Evolutionary conservation across 116 monocot genomes (phyloP).

Genomic region (Papilionanthe hybrid): DNA sequence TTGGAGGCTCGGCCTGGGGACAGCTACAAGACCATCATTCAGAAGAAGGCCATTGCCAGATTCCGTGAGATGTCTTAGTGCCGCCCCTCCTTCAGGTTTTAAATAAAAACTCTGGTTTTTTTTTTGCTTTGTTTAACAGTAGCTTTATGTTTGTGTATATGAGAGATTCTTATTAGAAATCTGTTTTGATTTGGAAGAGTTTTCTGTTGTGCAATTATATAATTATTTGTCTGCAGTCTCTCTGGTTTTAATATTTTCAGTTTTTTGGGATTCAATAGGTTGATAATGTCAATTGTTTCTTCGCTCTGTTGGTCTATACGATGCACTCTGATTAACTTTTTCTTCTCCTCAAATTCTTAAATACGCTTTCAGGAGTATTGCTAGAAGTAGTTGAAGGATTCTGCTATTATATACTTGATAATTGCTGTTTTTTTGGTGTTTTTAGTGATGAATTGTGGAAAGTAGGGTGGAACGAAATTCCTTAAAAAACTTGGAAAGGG

Average conservation of each 20-base stretch:
- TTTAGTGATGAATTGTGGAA: too few relatives aligned
- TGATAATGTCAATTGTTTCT: too few relatives aligned
- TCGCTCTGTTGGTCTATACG: too few relatives aligned
- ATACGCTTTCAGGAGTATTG: too few relatives aligned
- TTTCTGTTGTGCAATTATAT: background rate
- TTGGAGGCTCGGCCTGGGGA: slow-evolving; percentile 90
- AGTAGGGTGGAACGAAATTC: too few relatives aligned
- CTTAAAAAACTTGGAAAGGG: too few relatives aligned
- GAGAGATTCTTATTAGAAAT: background rate
- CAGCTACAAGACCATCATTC: slow-evolving; percentile 84
- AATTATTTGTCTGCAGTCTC: background rate
- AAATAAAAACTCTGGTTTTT: background rate
- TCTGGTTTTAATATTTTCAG: background rate
- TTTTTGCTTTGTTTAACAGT: background rate
- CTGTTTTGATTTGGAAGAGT: background rate
- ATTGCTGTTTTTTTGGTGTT: too few relatives aligned
- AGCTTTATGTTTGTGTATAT: slow-evolving; percentile 1
- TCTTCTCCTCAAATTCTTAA: too few relatives aligned
- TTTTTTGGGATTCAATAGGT: background rate
- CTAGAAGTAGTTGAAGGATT: too few relatives aligned
- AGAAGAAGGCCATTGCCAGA: slow-evolving; percentile 95
- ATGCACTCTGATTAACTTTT: too few relatives aligned
- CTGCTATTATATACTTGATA: too few relatives aligned
- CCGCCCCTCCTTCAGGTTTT: too few relatives aligned
- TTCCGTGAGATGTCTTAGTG: slow-evolving; percentile 70